Conservation (phyloP, 164 flowering plant species). For the grape (Vitis vinifera) region DNA sequence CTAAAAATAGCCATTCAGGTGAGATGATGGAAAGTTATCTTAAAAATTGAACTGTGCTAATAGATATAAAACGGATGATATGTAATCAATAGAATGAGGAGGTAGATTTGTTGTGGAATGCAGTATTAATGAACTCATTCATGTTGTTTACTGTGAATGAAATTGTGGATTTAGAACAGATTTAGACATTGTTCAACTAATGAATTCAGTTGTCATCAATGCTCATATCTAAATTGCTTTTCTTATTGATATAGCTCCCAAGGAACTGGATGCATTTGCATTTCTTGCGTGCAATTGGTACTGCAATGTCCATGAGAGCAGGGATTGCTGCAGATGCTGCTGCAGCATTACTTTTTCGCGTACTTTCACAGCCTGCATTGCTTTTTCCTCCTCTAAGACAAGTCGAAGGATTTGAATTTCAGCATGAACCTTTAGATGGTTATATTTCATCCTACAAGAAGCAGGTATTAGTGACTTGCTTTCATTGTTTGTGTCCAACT, state of each 20-base stretch:
- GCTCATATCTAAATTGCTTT: neutral
- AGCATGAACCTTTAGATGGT: slow-evolving; percentile 70
- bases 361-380: slow-evolving; percentile 93
- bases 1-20: too few relatives aligned
- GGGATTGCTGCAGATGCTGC: slow-evolving; percentile 99
- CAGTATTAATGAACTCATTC: too few relatives aligned
- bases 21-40: too few relatives aligned
- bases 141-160: too few relatives aligned
- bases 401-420: slow-evolving; percentile 85
- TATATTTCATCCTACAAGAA: slow-evolving; percentile 58
- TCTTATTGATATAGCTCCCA: slow-evolving; percentile 63
- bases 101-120: too few relatives aligned
- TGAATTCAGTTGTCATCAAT: neutral
- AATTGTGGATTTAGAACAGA: neutral
- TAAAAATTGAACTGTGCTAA: too few relatives aligned
- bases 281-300: slow-evolving; percentile 95
- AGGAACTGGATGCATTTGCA: slow-evolving; percentile 98
- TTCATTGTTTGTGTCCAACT: neutral
- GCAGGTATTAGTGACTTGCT: slow-evolving; percentile 47
- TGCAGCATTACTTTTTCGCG: slow-evolving; percentile 90
- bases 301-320: slow-evolving; percentile 96
- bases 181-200: neutral
- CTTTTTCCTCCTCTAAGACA: slow-evolving; percentile 92
- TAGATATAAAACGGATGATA: too few relatives aligned
- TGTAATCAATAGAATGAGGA: too few relatives aligned